These are phyloP conservation scores for Tetradesmus lagerheimii DNA, from an alignment of 139 green algal genomes.

Conservation along the genomic window DNA sequence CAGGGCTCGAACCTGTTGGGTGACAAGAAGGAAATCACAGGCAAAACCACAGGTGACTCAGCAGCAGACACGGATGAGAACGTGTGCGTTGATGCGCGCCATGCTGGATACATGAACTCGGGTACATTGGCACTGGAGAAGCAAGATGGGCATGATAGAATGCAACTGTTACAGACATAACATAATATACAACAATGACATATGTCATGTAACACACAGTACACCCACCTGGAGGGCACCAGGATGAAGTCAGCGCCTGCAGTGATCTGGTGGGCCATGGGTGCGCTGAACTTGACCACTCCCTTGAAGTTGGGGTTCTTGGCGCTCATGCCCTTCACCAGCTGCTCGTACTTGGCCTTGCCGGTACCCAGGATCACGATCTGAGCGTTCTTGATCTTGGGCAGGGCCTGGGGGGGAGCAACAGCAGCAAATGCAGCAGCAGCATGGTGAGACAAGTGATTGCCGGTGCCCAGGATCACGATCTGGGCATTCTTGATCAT, in stretches of 20 bases:
- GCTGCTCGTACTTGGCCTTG: slow-evolving; percentile 92
- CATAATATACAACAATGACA: no score
- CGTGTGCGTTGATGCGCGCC: no score
- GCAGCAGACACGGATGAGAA: no score
- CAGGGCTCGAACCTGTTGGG: slow-evolving; percentile 97
- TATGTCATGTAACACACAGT: neutral
- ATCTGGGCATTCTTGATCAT: no score
- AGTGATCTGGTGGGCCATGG: slow-evolving; percentile 96
- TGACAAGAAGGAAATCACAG: no score
- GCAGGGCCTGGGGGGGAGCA: slow-evolving; percentile 67
- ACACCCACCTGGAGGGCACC: slow-evolving; percentile 85
- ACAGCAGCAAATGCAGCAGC: neutral
- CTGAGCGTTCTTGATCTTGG: slow-evolving; percentile 82
- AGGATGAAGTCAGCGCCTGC: slow-evolving; percentile 98
- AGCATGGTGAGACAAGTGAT: neutral
- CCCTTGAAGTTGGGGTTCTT: slow-evolving; percentile 80
- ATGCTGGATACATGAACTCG: no score
- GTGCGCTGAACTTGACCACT: slow-evolving; percentile 94
- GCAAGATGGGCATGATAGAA: no score
- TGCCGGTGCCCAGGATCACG: no score
- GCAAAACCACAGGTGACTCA: no score
- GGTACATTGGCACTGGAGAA: no score
- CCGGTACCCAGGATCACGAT: slow-evolving; percentile 96
- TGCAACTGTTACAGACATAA: no score
- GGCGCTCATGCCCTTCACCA: slow-evolving; percentile 72